Evolutionary conservation across 129 eudicot species (phyloP).

Genomic region (Flaveria ramosissima): DNA sequence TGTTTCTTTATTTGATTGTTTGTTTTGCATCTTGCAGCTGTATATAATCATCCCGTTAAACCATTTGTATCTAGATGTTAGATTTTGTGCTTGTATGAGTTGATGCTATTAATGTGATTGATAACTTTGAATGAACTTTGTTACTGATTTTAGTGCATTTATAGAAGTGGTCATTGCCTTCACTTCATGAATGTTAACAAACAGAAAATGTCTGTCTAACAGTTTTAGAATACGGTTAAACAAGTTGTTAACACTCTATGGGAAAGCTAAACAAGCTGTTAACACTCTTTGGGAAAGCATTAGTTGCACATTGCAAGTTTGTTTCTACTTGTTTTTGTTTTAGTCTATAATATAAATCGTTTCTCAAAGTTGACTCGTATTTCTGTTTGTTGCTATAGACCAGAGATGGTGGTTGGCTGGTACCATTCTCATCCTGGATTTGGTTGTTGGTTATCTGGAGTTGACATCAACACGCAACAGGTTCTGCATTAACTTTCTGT

Average conservation of each 20-base stretch:
- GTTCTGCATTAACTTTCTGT: conserved; percentile 33
- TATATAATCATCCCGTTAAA: not conserved
- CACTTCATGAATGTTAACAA: not conserved
- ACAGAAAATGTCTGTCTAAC: not conserved
- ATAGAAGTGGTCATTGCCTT: not conserved
- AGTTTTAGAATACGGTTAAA: not conserved
- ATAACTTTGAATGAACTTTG: not conserved
- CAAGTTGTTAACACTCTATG: not conserved
- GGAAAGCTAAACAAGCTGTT: not conserved
- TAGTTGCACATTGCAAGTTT: not conserved
- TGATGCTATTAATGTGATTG: conserved; percentile 4
- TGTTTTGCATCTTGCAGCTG: not conserved
- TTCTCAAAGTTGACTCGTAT: not conserved
- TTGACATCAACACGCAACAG: conserved; percentile 96
- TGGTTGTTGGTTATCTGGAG: conserved; percentile 98
- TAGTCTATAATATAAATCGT: not conserved
- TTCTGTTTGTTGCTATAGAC: conserved; percentile 45
- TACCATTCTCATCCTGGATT: conserved; percentile 99
- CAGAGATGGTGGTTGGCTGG: conserved; percentile 99
- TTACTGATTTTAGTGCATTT: not conserved
- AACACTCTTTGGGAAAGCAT: not conserved
- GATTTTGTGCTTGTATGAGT: not conserved
- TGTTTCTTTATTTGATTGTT: not conserved
- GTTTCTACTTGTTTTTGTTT: conserved; percentile 6
- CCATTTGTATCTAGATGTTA: not conserved